Percentiles rank a stretch among this genome's conserved stretches.
These are phyloP conservation scores for Didymella segeticola DNA, from an alignment of 2,329 filamentous ascomycete species.

Conservation along the genomic window DNA sequence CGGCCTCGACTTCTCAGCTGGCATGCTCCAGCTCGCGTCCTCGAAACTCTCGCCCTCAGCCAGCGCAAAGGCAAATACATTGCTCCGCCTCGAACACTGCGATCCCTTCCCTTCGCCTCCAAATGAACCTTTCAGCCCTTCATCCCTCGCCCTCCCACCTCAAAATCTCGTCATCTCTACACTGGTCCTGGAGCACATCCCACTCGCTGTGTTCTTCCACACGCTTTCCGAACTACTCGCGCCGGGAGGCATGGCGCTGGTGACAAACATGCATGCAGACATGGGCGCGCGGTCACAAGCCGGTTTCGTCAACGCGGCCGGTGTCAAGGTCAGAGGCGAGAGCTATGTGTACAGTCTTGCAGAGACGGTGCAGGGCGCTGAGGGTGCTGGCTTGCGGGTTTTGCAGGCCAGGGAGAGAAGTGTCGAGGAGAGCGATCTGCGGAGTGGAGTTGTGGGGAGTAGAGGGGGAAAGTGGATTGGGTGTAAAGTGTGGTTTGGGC, in stretches of 20 bases:
- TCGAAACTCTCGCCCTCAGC: constrained; percentile 37
- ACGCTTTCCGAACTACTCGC: constrained; percentile 53
- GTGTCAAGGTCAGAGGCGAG: constrained; percentile 63
- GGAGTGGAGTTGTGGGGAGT: constrained; percentile 37
- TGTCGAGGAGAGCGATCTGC: constrained; percentile 40
- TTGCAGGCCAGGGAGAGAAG: constrained; percentile 36
- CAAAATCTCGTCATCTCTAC: constrained; percentile 64
- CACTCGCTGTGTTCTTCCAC: constrained; percentile 58
- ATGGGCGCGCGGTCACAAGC: constrained; percentile 68
- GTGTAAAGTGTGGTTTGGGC: constrained; percentile 49
- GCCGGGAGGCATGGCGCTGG: constrained; percentile 58
- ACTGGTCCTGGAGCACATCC: constrained; percentile 70
- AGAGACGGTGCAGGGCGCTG: constrained; percentile 61
- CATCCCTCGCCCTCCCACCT: constrained; percentile 17
- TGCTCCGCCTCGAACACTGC: constrained; percentile 29
- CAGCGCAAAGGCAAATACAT: not conserved
- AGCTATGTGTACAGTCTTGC: constrained; percentile 64
- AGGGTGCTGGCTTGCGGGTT: constrained; percentile 40
- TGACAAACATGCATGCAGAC: constrained; percentile 74
- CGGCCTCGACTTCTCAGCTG: constrained; percentile 63
- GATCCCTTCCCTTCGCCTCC: constrained; percentile 37
- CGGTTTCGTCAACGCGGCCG: constrained; percentile 64
- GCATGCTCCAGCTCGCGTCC: constrained; percentile 64
- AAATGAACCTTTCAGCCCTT: constrained; percentile 11
- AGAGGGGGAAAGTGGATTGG: constrained; percentile 52